These are phyloP conservation scores for Davidsoniella australis DNA, from an alignment of 2,329 filamentous ascomycete genomes.

Conservation along the genomic window DNA sequence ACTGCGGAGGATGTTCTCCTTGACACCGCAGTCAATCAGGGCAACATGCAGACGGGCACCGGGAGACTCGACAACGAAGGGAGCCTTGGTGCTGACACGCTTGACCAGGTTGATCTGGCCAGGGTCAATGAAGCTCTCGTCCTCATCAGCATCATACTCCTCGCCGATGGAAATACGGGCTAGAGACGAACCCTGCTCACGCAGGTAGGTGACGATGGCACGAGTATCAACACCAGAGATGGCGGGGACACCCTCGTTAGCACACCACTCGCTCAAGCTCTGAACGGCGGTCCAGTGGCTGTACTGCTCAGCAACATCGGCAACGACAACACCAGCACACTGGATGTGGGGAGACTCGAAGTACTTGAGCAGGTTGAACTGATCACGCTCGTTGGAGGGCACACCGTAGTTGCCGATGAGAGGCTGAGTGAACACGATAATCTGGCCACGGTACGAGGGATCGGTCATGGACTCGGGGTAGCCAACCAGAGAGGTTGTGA, in stretches of 20 bases:
- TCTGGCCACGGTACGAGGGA: slow-evolving; percentile 81
- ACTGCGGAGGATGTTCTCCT: slow-evolving; percentile 97
- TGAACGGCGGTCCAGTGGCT: slow-evolving; percentile 98
- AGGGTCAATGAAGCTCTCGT: slow-evolving; percentile 88
- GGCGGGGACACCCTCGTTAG: slow-evolving; percentile 84
- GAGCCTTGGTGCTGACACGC: slow-evolving; percentile 93
- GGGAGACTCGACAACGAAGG: slow-evolving; percentile 81
- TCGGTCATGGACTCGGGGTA: slow-evolving; percentile 93
- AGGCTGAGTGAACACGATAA: slow-evolving; percentile 94
- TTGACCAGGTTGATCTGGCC: slow-evolving; percentile 93
- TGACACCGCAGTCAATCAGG: slow-evolving; percentile 93
- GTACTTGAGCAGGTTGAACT: slow-evolving; percentile 85
- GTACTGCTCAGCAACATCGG: slow-evolving; percentile 84
- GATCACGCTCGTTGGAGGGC: slow-evolving; percentile 67
- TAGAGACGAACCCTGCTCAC: slow-evolving; percentile 91
- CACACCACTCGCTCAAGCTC: slow-evolving; percentile 84
- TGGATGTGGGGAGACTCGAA: slow-evolving; percentile 98
- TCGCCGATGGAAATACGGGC: slow-evolving; percentile 90
- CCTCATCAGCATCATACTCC: slow-evolving; percentile 96
- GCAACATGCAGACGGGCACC: slow-evolving; percentile 79
- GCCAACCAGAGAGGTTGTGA: slow-evolving; percentile 93
- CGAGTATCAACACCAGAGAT: slow-evolving; percentile 96
- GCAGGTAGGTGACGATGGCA: slow-evolving; percentile 85
- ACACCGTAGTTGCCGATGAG: slow-evolving; percentile 98
- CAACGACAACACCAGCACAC: slow-evolving; percentile 87